Conservation (phyloP, 2,329 filamentous ascomycete genomes). For the Sclerotinia borealis region DNA sequence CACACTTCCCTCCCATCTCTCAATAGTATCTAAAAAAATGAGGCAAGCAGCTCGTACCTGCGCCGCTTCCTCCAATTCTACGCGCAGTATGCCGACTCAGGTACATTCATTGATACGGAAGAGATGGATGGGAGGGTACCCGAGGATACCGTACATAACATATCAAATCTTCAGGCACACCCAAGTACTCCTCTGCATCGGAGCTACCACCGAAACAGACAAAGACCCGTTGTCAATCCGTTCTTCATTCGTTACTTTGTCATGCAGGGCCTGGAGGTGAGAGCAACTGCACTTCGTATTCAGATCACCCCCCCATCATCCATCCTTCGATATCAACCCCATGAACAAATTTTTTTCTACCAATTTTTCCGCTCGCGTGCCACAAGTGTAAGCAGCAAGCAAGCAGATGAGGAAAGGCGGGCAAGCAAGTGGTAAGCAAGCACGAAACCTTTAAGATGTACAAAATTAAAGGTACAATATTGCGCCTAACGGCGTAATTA, state of each 20-base stretch:
- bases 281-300: not conserved
- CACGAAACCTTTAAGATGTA: not conserved
- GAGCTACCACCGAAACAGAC: not conserved
- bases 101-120: not conserved
- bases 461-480: not conserved
- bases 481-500: not conserved
- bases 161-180: not conserved
- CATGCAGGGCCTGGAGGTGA: not conserved
- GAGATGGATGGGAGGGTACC: too few relatives aligned
- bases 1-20: too few relatives aligned
- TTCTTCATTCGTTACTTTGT: not conserved
- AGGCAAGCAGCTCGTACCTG: not conserved
- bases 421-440: not conserved
- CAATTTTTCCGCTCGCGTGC: not conserved
- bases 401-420: too few relatives aligned
- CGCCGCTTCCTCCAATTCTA: not conserved
- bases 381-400: not conserved
- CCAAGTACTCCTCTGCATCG: not conserved
- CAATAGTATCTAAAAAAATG: too few relatives aligned
- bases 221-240: not conserved
- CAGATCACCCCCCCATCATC: not conserved
- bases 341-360: not conserved
- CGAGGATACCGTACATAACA: not conserved
- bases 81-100: not conserved
- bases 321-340: not conserved